phyloP scores from a whole-genome alignment of 345 rosid genomes.

The Euclidium syriacum region DNA sequence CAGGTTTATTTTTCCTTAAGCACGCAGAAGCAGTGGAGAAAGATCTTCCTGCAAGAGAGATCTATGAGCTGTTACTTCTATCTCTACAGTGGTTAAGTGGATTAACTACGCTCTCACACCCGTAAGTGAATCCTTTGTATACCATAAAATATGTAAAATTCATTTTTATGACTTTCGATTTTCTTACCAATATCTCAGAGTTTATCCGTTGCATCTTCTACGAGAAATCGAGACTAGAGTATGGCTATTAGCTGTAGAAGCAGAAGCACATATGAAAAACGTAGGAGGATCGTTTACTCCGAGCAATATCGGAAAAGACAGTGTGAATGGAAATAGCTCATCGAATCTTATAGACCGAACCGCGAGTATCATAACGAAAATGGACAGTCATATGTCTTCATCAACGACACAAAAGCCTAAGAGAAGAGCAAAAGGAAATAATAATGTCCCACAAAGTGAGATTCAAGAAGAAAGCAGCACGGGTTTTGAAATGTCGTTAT shows the following conservation, averaged over 20 bases:
- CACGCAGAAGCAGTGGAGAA: conserved; percentile 94
- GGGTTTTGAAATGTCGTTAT: conserved; percentile 62
- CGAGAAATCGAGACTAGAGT: conserved; percentile 97
- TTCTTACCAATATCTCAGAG: conserved; percentile 46
- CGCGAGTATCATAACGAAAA: conserved; percentile 75
- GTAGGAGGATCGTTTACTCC: conserved; percentile 55
- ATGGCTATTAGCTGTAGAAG: conserved; percentile 97
- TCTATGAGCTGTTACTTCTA: conserved; percentile 79
- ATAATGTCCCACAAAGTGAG: conserved; percentile 54
- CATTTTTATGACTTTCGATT: conserved; percentile 10
- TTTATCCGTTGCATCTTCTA: conserved; percentile 83
- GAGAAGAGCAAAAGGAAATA: conserved; percentile 76
- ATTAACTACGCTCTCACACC: conserved; percentile 64
- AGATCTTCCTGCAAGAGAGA: conserved; percentile 91
- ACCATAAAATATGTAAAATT: background rate
- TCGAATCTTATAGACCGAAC: conserved; percentile 75
- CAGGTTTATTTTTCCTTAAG: conserved; percentile 88
- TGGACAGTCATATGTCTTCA: conserved; percentile 85
- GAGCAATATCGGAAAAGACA: conserved; percentile 37
- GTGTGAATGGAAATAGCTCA: conserved; percentile 43
- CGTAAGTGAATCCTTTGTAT: conserved; percentile 65
- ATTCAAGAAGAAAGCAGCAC: conserved; percentile 58
- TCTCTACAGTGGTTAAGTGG: conserved; percentile 98
- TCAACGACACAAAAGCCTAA: conserved; percentile 61
- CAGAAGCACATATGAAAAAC: conserved; percentile 79